Base-by-base conservation (phyloP, 1,284 basidiomycete genomes). In the Microbotryomycetes sp. region DNA sequence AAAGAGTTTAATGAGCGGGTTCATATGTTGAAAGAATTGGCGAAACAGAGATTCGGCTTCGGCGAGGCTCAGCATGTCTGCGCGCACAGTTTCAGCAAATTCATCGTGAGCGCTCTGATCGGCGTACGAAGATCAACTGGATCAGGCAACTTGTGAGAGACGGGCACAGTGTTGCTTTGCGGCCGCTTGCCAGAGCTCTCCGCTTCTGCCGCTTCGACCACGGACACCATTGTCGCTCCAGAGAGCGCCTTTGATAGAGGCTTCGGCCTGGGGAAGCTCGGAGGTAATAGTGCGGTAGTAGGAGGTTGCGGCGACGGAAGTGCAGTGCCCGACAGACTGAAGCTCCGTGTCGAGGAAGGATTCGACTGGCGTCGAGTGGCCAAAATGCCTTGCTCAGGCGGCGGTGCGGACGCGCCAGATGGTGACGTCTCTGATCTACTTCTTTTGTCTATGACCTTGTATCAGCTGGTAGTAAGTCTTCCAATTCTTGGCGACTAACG, bases 1-100 rank as follows among this genome's bases (percentile, higher is more conserved):
- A 71, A 90, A 88, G 31, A 90, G 79, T 73, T 88, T 88, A 77
- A 90, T 83, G 75, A 89, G 90, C 15, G 86, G 85, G 73, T 90
- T 90, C 55, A 90, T 80, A 57, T 86, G 85, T 59, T 87, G 74
- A 75, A 86, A 88, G 72, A 89, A 80, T 67, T 65, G 58, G 13
- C 48, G 7, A 49, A 56, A 56, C 3, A 65, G 41, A 1, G 55
- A 54, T 1, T 4, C 29, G 3, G 63, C 63, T n/a, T 65, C 63
- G 51, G 54, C 30, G 15, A 30, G 29, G 35, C 54, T 54, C 5
- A 65, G 47, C n/a, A 65, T 47, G 51, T 58, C 47, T 9, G 60
- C 30, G 45, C 58, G 56, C 24, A 61, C 51, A 18, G 60, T 54
- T 16, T 65, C 60, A 11, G 26, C n/a, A n/a, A n/a, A n/a, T n/a